Base-by-base conservation (phyloP, 768 basidiomycete species). In the Trametes meyenii region DNA sequence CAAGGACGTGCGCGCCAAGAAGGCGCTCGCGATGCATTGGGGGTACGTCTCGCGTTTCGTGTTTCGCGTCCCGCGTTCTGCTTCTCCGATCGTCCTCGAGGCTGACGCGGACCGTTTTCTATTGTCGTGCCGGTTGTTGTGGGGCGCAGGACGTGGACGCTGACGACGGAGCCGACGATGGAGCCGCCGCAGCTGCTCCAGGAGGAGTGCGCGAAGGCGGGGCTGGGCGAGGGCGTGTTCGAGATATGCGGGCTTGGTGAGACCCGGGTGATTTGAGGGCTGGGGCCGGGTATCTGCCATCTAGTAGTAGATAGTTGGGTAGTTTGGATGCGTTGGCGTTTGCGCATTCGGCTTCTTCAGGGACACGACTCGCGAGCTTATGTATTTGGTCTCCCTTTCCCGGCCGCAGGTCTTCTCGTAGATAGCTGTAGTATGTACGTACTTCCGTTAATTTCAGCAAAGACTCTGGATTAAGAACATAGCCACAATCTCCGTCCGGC, bases 1-100 rank as follows among this genome's bases (percentile, higher is more conserved):
- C 78, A 75, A 81, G 64, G 88, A 90, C 68, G 74, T 87, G 42
- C 75, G 75, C 48, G 83, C 87, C 38, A 79, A 81, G 72, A 79
- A 77, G 59, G 88, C 85, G 0, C 67, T 90, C 7, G 88, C 82
- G 0, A 89, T 89, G 81, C 88, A 88, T 70, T 89, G 86, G 86
- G 86, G 84, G 83, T 85, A 66, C 38, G 78, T 70, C 24, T 23
- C n/a, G n/a, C n/a, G n/a, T n/a, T n/a, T n/a, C n/a, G n/a, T n/a
- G n/a, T 4, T n/a, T 5, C 44, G 54, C 10, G 58, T 45, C 23
- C 49, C 24, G 38, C 35, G 52, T 12, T 12, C 45, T 23, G 19
- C 21, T 11, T 21, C 45, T 8, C 10, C 23, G 8, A 40, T 16
- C 23, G 45, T 43, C n/a, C 14, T 29, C 33, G 5, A n/a, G 45